Percentiles rank a stretch among this genome's conserved stretches.
phyloP scores from a whole-genome alignment of 2,329 filamentous ascomycete species.

The Pezicula radicicola region DNA sequence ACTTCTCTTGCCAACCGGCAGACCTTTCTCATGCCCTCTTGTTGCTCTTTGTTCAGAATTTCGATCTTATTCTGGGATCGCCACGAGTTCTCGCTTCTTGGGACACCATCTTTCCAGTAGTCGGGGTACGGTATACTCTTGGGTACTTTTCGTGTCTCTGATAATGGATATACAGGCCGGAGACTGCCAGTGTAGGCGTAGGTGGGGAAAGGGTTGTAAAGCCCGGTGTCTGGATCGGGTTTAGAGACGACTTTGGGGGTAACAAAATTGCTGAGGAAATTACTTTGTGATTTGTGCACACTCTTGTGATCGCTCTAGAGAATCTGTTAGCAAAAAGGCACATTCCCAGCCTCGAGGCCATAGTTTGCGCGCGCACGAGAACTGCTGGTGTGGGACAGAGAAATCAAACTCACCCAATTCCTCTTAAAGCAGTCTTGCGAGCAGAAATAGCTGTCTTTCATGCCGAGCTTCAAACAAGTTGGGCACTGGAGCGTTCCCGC shows the following conservation, averaged over 20 bases:
- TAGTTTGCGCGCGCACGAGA: not conserved
- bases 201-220: slow-evolving; percentile 88
- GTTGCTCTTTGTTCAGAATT: slow-evolving; percentile 74
- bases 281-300: slow-evolving; percentile 76
- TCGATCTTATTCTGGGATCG: slow-evolving; percentile 76
- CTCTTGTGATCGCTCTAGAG: slow-evolving; percentile 76
- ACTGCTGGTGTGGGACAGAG: not conserved
- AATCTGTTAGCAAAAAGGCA: slow-evolving; percentile 10
- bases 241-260: slow-evolving; percentile 83
- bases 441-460: slow-evolving; percentile 92
- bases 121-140: slow-evolving; percentile 80
- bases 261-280: slow-evolving; percentile 70
- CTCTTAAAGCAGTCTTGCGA: slow-evolving; percentile 98
- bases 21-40: slow-evolving; percentile 87
- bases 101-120: slow-evolving; percentile 82
- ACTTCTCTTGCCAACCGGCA: slow-evolving; percentile 87
- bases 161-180: slow-evolving; percentile 84
- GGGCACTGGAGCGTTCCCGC: slow-evolving; percentile 88
- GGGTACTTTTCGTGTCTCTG: slow-evolving; percentile 68
- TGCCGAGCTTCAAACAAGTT: slow-evolving; percentile 85
- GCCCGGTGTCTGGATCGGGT: slow-evolving; percentile 85
- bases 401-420: slow-evolving; percentile 74
- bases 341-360: not conserved
- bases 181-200: slow-evolving; percentile 80
- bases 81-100: slow-evolving; percentile 56